phyloP scores from a whole-genome alignment of 2,329 filamentous ascomycete species.

The Sporothrix sp. region DNA sequence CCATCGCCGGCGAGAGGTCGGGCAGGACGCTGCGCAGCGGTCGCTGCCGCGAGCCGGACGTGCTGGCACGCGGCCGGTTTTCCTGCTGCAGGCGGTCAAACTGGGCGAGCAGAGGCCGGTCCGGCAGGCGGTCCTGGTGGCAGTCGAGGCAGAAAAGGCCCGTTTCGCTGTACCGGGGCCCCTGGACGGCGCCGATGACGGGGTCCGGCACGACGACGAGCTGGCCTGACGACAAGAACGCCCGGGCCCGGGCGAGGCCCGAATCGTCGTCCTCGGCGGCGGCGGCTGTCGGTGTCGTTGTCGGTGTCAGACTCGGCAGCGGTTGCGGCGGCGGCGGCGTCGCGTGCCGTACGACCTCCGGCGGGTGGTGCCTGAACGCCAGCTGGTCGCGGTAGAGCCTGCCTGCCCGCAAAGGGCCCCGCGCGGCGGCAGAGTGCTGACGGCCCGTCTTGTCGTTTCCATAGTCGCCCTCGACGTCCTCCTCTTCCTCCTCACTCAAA shows the following conservation, averaged over 20 bases:
- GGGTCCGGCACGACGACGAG: slow-evolving; percentile 36
- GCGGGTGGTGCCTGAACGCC: slow-evolving; percentile 34
- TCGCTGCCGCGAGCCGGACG: not conserved
- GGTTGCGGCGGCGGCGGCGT: slow-evolving; percentile 36
- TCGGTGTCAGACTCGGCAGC: too few species aligned
- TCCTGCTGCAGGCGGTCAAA: slow-evolving; percentile 37
- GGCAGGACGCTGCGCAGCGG: not conserved
- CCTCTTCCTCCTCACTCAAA: slow-evolving; percentile 10
- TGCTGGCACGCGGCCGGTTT: slow-evolving; percentile 19
- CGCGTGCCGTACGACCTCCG: slow-evolving; percentile 39
- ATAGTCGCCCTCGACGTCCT: not conserved
- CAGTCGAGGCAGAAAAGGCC: slow-evolving; percentile 38
- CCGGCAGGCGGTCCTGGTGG: slow-evolving; percentile 36
- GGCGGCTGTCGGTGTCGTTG: not conserved
- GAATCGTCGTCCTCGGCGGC: slow-evolving; percentile 20
- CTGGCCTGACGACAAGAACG: slow-evolving; percentile 31
- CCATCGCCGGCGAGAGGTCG: not conserved
- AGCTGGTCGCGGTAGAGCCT: slow-evolving; percentile 1
- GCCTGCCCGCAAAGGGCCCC: too few species aligned
- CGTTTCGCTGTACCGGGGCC: slow-evolving; percentile 38
- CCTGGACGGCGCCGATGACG: slow-evolving; percentile 46
- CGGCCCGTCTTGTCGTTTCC: not conserved
- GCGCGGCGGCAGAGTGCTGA: too few species aligned
- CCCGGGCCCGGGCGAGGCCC: slow-evolving; percentile 22
- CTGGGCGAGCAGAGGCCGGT: slow-evolving; percentile 34